A percentile compares a stretch with the other conserved stretches of the same genome.
Evolutionary conservation across 2,329 filamentous ascomycete species (phyloP).

Genomic region (Aspergillus ruber): DNA sequence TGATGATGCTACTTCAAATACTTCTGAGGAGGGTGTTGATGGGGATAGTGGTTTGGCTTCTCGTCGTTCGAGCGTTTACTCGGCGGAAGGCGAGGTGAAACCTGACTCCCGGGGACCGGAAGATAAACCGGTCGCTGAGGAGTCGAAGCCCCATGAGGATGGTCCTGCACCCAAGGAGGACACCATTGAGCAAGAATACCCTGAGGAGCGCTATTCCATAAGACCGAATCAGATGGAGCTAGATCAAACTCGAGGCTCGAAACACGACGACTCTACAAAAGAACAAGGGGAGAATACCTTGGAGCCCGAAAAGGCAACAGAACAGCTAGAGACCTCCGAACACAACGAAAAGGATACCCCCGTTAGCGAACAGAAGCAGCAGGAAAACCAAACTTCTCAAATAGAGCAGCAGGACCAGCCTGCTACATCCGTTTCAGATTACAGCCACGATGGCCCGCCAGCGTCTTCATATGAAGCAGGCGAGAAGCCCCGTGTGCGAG

Average conservation of each 20-base stretch:
- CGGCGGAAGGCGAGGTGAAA: constrained; percentile 1
- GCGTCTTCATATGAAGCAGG: background rate
- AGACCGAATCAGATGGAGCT: no score
- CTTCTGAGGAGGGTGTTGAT: constrained; percentile 22
- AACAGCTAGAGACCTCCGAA: background rate
- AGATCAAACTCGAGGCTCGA: no score
- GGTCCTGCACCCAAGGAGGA: no score
- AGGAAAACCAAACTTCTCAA: background rate
- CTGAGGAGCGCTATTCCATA: background rate
- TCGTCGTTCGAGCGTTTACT: constrained; percentile 10
- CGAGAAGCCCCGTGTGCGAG: background rate
- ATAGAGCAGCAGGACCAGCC: background rate
- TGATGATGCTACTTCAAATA: constrained; percentile 9
- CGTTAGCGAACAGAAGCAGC: background rate
- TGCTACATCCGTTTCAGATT: background rate
- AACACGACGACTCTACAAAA: no score
- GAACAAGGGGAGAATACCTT: no score
- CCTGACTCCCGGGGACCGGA: background rate
- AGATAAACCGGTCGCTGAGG: background rate
- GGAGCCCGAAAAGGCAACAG: background rate
- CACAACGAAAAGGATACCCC: background rate
- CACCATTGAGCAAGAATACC: background rate
- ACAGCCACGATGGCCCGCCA: background rate
- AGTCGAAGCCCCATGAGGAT: background rate
- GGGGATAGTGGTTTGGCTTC: constrained; percentile 15